Conservation (phyloP, 768 basidiomycete genomes). For the Gloeophyllum trabeum region DNA sequence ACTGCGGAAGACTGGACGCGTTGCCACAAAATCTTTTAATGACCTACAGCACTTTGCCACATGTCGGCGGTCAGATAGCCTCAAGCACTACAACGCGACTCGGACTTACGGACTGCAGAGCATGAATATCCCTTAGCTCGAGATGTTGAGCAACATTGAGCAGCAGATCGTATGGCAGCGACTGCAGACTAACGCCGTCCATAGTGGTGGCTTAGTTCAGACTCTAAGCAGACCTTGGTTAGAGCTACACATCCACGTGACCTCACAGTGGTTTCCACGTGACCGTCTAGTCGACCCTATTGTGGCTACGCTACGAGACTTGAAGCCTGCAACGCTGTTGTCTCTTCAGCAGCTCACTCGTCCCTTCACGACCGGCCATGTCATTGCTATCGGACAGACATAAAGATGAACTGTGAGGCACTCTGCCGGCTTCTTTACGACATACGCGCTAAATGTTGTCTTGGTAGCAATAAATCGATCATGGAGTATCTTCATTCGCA, state of each 20-base stretch:
- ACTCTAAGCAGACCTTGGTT: neutral
- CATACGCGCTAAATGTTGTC: no score
- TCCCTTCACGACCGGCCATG: slow-evolving; percentile 10
- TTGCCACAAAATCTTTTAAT: slow-evolving; percentile 47
- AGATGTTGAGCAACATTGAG: slow-evolving; percentile 58
- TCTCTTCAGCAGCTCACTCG: no score
- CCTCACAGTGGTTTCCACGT: no score
- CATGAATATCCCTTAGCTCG: slow-evolving; percentile 46
- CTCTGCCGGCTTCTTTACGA: no score
- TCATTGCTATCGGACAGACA: no score
- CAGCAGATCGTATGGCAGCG: slow-evolving; percentile 59
- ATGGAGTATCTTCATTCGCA: slow-evolving; percentile 66
- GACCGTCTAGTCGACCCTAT: no score
- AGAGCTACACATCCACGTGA: slow-evolving; percentile 1
- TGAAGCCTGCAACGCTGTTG: no score
- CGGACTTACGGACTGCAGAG: slow-evolving; percentile 46
- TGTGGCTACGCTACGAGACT: no score
- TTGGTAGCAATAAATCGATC: slow-evolving; percentile 75
- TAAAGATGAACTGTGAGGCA: no score
- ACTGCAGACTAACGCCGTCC: slow-evolving; percentile 21
- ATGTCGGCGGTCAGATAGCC: no score
- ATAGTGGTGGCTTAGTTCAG: no score
- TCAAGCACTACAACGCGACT: no score
- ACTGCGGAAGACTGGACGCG: slow-evolving; percentile 57
- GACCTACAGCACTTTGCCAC: slow-evolving; percentile 56